These are phyloP conservation scores for Centella asiatica DNA, from an alignment of 129 eudicot genomes.

Conservation along the genomic window DNA sequence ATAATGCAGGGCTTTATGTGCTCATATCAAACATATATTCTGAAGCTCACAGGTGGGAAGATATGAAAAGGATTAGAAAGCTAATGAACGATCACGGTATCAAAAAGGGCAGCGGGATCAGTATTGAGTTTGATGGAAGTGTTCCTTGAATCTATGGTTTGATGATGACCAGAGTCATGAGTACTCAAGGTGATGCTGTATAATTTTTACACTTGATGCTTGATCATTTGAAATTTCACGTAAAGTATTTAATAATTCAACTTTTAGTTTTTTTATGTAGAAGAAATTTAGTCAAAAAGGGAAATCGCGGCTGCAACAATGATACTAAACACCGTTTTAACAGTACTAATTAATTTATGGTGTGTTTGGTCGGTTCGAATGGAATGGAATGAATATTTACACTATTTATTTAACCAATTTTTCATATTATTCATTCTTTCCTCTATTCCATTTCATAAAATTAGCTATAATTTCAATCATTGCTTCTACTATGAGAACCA, in stretches of 20 bases:
- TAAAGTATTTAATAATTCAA: slow-evolving; percentile 7
- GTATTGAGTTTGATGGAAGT: slow-evolving; percentile 22
- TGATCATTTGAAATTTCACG: slow-evolving; percentile 8
- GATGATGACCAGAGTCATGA: slow-evolving; percentile 16
- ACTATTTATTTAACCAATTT: no score
- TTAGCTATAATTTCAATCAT: no score
- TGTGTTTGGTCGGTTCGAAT: no score
- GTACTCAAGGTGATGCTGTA: slow-evolving; percentile 1
- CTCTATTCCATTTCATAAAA: no score
- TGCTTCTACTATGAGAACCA: no score
- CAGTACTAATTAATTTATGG: no score
- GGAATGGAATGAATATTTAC: no score
- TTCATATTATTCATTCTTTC: no score
- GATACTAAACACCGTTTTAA: no score
- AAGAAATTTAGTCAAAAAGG: background rate
- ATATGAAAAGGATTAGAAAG: slow-evolving; percentile 26
- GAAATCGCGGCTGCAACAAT: no score
- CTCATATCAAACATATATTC: slow-evolving; percentile 30
- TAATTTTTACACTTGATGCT: background rate
- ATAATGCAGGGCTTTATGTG: slow-evolving; percentile 25
- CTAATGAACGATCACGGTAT: slow-evolving; percentile 22
- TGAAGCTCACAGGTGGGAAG: slow-evolving; percentile 28
- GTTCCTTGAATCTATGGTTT: slow-evolving; percentile 18
- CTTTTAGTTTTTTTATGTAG: background rate
- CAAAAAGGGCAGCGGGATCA: slow-evolving; percentile 24